Evolutionary conservation across 768 basidiomycete species (phyloP).

Genomic region (Leccinum boreale): DNA sequence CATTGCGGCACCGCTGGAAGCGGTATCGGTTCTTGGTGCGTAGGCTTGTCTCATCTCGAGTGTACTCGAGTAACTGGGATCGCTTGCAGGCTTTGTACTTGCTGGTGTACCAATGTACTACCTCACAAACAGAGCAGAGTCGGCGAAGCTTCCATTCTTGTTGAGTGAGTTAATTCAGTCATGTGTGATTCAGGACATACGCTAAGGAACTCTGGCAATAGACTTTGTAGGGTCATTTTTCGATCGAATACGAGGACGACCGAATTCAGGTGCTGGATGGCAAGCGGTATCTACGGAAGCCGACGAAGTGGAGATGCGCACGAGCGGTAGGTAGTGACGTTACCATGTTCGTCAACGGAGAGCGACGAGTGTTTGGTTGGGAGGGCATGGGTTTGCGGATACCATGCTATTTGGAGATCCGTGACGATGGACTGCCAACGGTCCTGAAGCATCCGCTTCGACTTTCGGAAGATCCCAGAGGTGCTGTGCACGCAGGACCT

Average conservation of each 20-base stretch:
- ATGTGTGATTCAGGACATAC: neutral
- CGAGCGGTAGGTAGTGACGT: conserved; percentile 7
- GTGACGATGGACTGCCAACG: too few species aligned
- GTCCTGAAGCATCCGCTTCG: neutral
- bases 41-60: neutral
- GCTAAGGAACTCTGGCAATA: conserved; percentile 17
- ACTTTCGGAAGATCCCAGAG: neutral
- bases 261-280: conserved; percentile 63
- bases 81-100: conserved; percentile 62
- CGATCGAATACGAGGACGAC: conserved; percentile 49
- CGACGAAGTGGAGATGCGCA: conserved; percentile 60
- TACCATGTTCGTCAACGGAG: neutral
- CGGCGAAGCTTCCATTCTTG: conserved; percentile 32
- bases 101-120: conserved; percentile 83
- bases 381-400: neutral
- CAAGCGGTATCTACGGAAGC: conserved; percentile 69
- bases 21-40: conserved; percentile 81
- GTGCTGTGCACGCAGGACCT: neutral
- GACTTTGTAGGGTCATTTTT: conserved; percentile 42
- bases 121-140: conserved; percentile 56
- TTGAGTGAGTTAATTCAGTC: conserved; percentile 33
- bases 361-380: neutral
- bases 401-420: neutral
- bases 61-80: neutral
- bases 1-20: conserved; percentile 88